Evolutionary conservation across 2,329 filamentous ascomycete species (phyloP), one percentile per base, ranked within the genome.

Genomic region (Dendrostoma leiphaemia): DNA sequence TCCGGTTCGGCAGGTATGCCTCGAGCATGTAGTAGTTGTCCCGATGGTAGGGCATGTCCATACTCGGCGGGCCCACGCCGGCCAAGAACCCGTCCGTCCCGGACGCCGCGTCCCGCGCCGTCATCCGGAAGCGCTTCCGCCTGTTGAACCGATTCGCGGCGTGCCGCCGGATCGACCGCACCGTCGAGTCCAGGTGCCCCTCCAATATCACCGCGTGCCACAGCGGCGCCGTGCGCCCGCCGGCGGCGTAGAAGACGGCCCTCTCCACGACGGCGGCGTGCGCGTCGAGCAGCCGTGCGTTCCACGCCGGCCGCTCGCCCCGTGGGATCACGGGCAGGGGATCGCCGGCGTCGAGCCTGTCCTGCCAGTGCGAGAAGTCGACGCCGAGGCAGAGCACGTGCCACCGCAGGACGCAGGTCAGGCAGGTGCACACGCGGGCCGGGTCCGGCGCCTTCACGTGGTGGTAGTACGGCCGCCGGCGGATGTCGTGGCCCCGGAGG

Each of bases 11-110:
- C 45, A 84, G 61, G 59, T 80, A 84, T 1, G 77, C 78, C 62
- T 83, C 73, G 26, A 85, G 71, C 70, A 80, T 75, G 61, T 85
- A 82, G 61, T 84, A 85, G 43, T 79, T 76, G 54, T 85, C 82
- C 21, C 82, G 69, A 48, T 79, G 73, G 52, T 73, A 82, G 0
- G 80, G 81, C 10, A 82, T 74, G 49, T 83, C 78, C 10, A 77
- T 62, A 1, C 75, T 78, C 0, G 73, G 71, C 3, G 79, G 80
- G 0, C 82, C 82, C 21, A 69, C 71, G 15, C 76, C 69, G 19
- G 72, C 69, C 12, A 85, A 64, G 52, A 84, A 85, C 0, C 54
- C 59, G 58, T 85, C 82, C 0, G 73, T 78, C 8, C 71, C 79
- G 0, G 69, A 64, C 1, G 63, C 64, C 3, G 69, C 72, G 44